A percentile compares a stretch with the other conserved stretches of the same genome.
phyloP scores from a whole-genome alignment of 2,329 filamentous ascomycete species.

The Colletotrichum sp. region DNA sequence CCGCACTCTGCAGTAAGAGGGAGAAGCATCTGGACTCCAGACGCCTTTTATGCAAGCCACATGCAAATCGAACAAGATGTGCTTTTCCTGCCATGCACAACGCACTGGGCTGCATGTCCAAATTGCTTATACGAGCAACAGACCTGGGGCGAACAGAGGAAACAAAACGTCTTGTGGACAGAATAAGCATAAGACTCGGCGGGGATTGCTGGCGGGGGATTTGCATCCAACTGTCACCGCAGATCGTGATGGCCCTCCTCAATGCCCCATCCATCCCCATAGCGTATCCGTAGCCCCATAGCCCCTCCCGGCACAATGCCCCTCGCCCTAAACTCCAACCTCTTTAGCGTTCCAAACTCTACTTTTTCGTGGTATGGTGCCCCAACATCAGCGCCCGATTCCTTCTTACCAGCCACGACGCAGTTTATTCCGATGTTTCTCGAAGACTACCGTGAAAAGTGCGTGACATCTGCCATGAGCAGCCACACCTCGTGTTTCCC shows the following conservation, averaged over 20 bases:
- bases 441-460: neutral
- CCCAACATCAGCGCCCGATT: neutral
- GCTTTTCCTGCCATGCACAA: neutral
- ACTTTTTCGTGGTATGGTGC: neutral
- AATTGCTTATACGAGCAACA: slow-evolving; percentile 2
- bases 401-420: neutral
- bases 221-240: neutral
- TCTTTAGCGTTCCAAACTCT: neutral
- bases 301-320: neutral
- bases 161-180: neutral
- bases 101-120: neutral
- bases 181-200: neutral
- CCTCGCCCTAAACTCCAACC: neutral
- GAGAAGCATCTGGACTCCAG: neutral
- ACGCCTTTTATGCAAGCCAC: slow-evolving; percentile 3
- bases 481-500: neutral
- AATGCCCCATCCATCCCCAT: neutral
- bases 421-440: neutral
- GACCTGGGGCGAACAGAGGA: neutral
- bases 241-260: neutral
- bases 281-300: neutral
- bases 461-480: neutral
- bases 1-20: neutral
- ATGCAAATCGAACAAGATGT: neutral
- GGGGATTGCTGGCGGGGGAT: neutral